phyloP scores from a whole-genome alignment of 1,284 basidiomycete genomes.

The Xanthoconium separans region DNA sequence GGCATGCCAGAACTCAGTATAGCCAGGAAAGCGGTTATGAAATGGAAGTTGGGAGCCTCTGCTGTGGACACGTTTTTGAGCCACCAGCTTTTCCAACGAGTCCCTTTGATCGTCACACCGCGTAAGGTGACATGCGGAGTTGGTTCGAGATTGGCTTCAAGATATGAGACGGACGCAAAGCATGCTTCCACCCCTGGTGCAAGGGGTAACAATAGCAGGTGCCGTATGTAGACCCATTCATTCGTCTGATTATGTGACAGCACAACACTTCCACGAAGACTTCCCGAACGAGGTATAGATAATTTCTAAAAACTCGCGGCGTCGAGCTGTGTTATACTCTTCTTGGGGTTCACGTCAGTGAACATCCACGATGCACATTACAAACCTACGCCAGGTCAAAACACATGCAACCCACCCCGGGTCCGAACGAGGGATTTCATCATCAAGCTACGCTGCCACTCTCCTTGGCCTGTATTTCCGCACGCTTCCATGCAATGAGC shows the following conservation, averaged over 20 bases:
- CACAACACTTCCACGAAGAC: constrained; percentile 1
- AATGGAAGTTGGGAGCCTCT: constrained; percentile 20
- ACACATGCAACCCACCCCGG: background rate
- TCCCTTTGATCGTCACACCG: constrained; percentile 13
- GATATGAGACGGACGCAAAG: background rate
- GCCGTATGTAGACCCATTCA: background rate
- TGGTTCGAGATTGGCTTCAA: background rate
- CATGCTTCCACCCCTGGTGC: background rate
- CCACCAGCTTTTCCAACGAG: background rate
- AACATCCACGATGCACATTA: constrained; percentile 8
- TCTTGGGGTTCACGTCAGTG: constrained; percentile 15
- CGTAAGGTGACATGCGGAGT: background rate
- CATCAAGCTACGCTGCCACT: constrained; percentile 18
- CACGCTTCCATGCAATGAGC: constrained; percentile 60
- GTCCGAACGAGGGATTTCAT: constrained; percentile 5
- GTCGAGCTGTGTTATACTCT: constrained; percentile 4
- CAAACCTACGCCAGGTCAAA: constrained; percentile 20
- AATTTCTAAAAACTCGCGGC: constrained; percentile 21
- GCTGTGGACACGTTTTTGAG: background rate
- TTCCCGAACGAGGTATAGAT: constrained; percentile 13
- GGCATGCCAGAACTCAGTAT: constrained; percentile 1
- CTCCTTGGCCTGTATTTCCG: constrained; percentile 46
- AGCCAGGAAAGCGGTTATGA: background rate
- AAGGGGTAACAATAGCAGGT: background rate
- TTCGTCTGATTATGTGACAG: background rate